Conservation (phyloP, 257 asterid species). For the Solanum tarapatanum region DNA sequence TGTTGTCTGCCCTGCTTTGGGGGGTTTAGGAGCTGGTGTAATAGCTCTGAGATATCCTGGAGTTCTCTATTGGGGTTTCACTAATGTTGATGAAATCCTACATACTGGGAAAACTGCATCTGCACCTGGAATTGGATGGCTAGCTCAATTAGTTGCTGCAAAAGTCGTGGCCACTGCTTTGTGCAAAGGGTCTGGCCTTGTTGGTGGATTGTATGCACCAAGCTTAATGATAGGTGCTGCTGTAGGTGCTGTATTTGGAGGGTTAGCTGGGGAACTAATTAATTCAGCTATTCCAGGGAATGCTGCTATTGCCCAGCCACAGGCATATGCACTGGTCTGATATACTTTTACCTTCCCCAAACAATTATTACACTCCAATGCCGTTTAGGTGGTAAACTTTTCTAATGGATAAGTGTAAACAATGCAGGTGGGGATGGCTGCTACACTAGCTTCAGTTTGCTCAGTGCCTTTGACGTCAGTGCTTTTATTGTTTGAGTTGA, state of each 20-base stretch:
- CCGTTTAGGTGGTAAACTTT: slow-evolving; percentile 1
- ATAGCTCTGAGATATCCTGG: slow-evolving; percentile 96
- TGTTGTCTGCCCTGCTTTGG: slow-evolving; percentile 95
- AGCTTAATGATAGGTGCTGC: slow-evolving; percentile 99
- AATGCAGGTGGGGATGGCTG: slow-evolving; percentile 99
- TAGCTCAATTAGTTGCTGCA: slow-evolving; percentile 82
- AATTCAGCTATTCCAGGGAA: slow-evolving; percentile 95
- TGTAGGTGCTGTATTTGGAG: slow-evolving; percentile 97
- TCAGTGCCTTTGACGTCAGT: slow-evolving; percentile 96
- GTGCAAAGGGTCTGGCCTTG: slow-evolving; percentile 94
- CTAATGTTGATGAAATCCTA: slow-evolving; percentile 91
- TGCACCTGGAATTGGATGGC: slow-evolving; percentile 96
- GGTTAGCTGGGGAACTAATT: slow-evolving; percentile 79
- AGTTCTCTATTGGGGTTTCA: slow-evolving; percentile 94
- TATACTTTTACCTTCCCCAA: background rate
- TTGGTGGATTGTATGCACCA: slow-evolving; percentile 96
- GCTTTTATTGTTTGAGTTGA: slow-evolving; percentile 89
- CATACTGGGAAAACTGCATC: slow-evolving; percentile 97
- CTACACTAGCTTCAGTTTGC: slow-evolving; percentile 91
- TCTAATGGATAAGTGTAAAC: slow-evolving; percentile 1
- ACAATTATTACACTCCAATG: background rate
- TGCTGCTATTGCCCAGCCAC: slow-evolving; percentile 94
- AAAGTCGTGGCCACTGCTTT: slow-evolving; percentile 92
- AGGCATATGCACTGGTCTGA: slow-evolving; percentile 86
- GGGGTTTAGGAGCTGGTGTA: slow-evolving; percentile 96